These are phyloP conservation scores for Psidium guajava DNA, from an alignment of 345 rosid genomes.

Conservation along the genomic window DNA sequence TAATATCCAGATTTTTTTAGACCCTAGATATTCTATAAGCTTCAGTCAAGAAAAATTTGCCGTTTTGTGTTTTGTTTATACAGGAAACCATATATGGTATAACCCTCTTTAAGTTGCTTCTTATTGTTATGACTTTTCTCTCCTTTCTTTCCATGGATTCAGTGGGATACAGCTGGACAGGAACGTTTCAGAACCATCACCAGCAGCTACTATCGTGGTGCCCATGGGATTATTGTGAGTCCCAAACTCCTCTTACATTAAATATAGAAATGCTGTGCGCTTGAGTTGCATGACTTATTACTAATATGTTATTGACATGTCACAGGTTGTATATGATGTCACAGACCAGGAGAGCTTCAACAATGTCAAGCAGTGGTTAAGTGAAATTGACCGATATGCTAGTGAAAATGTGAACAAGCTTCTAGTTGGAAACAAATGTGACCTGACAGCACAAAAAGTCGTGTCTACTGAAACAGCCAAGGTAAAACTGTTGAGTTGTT, in stretches of 20 bases:
- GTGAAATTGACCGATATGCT: conserved; percentile 66
- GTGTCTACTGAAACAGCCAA: conserved; percentile 58
- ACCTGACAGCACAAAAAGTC: conserved; percentile 56
- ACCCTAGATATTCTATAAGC: background rate
- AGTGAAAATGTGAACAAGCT: conserved; percentile 73
- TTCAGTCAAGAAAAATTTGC: background rate
- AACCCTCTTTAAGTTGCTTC: background rate
- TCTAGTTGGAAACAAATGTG: conserved; percentile 67
- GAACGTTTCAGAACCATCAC: conserved; percentile 94
- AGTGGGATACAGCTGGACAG: conserved; percentile 99
- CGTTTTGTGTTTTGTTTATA: background rate
- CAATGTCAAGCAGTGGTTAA: conserved; percentile 76
- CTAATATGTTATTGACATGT: background rate
- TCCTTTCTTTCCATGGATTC: conserved; percentile 6
- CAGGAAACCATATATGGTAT: background rate
- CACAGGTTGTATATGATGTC: conserved; percentile 63
- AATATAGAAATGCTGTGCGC: background rate
- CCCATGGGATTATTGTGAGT: conserved; percentile 86
- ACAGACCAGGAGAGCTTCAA: conserved; percentile 75
- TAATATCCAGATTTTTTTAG: background rate
- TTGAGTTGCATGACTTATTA: background rate
- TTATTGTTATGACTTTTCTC: background rate
- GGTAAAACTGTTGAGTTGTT: conserved; percentile 18
- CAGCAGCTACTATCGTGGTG: conserved; percentile 96
- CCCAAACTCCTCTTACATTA: background rate